Base-by-base conservation (phyloP, 1,139 yeast genomes). In the Debaryomyces subglobosus region DNA sequence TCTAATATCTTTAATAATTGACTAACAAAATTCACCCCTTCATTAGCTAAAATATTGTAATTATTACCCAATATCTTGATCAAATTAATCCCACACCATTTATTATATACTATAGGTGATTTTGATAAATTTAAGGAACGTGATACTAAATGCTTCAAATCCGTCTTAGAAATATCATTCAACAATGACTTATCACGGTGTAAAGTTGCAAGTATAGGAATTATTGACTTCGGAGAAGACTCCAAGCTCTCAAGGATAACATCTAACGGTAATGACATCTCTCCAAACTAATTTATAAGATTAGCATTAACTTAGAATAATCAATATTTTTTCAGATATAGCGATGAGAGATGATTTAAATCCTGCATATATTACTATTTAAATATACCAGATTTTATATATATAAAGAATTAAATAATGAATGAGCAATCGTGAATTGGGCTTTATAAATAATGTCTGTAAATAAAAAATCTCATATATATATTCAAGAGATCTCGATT, bases 61-160 rank as follows among this genome's bases (percentile, higher is more conserved):
- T 84, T 81, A 44, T 71, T 68, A 4, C 78, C 63, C 29, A 84
- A 62, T 0, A 84, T 81, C 39, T 77, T 72, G 5, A 80, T 68
- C 5, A 85, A 56, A 57, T 81, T 84, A 32, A 82, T 73, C 2
- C 88, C 91, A 57, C 81, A 78, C 91, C 92, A 86, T 54, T 79
- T 75, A 44, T 72, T 69, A 49, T 70, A 72, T 25, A 72, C 72
- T 30, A 74, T 71, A 49, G 77, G 77, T 2, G 88, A 76, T 51
- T 75, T 72, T 44, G 83, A 60, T 38, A 85, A 68, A 57, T 82
- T 84, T 52, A 78, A 65, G 18, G 83, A 71, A 48, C 87, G 74
- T 7, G 85, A 73, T 29, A 79, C 75, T 39, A 86, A 67, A 56
- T 85, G 85, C 50, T 77, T 77, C 43, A 81, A 60, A 33, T 85